Conservation (phyloP, 2,329 filamentous ascomycete species). For the Hymenoscyphus scutula region DNA sequence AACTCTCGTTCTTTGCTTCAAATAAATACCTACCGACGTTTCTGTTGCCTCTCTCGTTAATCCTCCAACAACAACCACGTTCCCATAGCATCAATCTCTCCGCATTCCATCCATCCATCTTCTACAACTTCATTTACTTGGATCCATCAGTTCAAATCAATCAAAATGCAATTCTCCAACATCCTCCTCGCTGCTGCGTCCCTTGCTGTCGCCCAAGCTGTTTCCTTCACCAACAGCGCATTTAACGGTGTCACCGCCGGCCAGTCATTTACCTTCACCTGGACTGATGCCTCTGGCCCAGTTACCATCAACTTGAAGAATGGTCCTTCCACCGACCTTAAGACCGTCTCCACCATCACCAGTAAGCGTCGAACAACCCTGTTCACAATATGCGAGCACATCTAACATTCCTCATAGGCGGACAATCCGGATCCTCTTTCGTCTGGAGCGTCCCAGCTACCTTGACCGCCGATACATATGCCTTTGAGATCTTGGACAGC, state of each 20-base stretch:
- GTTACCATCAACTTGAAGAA: slow-evolving; percentile 33
- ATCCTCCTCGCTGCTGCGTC: slow-evolving; percentile 28
- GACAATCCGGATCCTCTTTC: slow-evolving; percentile 27
- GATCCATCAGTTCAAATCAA: too few species aligned
- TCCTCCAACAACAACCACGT: not conserved
- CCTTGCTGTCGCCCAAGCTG: slow-evolving; percentile 24
- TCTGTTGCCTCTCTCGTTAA: not conserved
- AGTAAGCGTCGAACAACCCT: slow-evolving; percentile 24
- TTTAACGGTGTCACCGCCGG: slow-evolving; percentile 28
- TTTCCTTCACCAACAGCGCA: slow-evolving; percentile 29
- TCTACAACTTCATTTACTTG: slow-evolving; percentile 3
- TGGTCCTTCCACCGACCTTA: slow-evolving; percentile 26
- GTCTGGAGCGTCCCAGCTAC: slow-evolving; percentile 26
- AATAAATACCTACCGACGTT: not conserved
- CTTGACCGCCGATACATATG: slow-evolving; percentile 24
- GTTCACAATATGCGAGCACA: not conserved
- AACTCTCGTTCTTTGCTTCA: not conserved
- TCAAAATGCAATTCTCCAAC: slow-evolving; percentile 35
- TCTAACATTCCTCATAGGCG: slow-evolving; percentile 15
- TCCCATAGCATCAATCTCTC: not conserved
- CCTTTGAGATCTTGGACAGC: slow-evolving; percentile 30
- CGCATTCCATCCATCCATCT: not conserved
- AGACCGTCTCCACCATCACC: slow-evolving; percentile 28
- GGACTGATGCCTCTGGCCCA: slow-evolving; percentile 28
- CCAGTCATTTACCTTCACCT: slow-evolving; percentile 29